Base-by-base conservation (phyloP, 2,329 filamentous ascomycete genomes). In the Scedosporium apiospermum region DNA sequence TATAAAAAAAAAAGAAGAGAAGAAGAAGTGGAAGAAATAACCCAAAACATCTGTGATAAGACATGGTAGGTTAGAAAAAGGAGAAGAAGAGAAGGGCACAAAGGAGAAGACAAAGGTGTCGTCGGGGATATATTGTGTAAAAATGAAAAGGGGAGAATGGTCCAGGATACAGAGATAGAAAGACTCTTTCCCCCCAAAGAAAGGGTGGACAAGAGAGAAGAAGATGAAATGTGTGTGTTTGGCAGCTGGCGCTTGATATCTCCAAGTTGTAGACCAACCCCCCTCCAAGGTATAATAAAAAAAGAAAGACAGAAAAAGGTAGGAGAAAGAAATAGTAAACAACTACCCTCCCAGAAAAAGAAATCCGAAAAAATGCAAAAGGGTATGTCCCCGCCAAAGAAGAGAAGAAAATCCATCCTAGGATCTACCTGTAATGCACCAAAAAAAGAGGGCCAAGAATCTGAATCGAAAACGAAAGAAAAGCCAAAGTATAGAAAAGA, bases 351-450 rank as follows among this genome's bases (percentile, higher is more conserved):
- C 30, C 30, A 34, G 6, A 34, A 34, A 34, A 34, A 30, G 27
- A 30, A 30, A 30, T 30, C 27, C 27, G 6, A 34, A 34, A 34
- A 34, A 34, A 34, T 9, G 30, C 30, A 34, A 34, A 34, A 34
- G 30, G 30, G 30, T 34, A 34, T 34, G 44, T 46, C 23, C n/a
- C 53, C 30, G 41, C 44, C 10, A 60, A 44, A 60, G 44, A 60
- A 44, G 34, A 21, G 16, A 63, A 38, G 34, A 41, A n/a, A 61
- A 16, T 5, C 16, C 14, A 55, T 34, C 30, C 30, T 44, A 61
- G 41, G 58, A 53, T 53, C 49, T 53, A 53, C 49, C 49, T 53
- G 49, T 53, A 46, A 63, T 46, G 59, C 38, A 63, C 44, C n/a
- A 60, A 49, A 44, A 59, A 44, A 62, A 34, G 26, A 53, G 38